A percentile compares a stretch with the other conserved stretches of the same genome.
These are phyloP conservation scores for Colletotrichum nymphaeae DNA, from an alignment of 2,329 filamentous ascomycete species.

Conservation along the genomic window DNA sequence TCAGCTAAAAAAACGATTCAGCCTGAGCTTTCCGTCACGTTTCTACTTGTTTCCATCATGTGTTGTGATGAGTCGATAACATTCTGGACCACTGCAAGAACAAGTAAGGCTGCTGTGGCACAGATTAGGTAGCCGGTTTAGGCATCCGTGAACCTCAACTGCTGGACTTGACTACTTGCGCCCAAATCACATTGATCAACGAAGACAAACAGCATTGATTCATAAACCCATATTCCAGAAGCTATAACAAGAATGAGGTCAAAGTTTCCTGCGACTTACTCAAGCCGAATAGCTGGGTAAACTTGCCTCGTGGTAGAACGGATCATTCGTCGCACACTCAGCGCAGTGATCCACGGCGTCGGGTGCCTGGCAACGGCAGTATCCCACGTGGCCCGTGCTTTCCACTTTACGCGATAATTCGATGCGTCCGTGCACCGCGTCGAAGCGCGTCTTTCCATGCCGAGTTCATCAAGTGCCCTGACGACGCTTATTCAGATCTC, in stretches of 20 bases:
- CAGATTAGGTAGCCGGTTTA: background rate
- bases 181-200: background rate
- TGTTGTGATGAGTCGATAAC: background rate
- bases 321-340: background rate
- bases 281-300: background rate
- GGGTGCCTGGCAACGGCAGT: slow-evolving; percentile 7
- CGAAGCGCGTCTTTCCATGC: slow-evolving; percentile 10
- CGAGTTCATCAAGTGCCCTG: background rate
- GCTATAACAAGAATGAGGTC: no score
- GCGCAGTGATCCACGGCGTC: background rate
- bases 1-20: background rate
- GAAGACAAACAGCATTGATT: background rate
- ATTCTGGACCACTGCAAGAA: background rate
- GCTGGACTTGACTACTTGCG: background rate
- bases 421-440: slow-evolving; percentile 5
- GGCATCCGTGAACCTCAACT: background rate
- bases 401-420: slow-evolving; percentile 26
- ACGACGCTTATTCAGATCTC: background rate
- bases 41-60: background rate
- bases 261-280: background rate
- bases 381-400: slow-evolving; percentile 18
- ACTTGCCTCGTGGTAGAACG: background rate
- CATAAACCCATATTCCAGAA: background rate
- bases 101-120: background rate
- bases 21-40: background rate